Evolutionary conservation across 768 basidiomycete species (phyloP), one percentile per base, ranked within the genome.

Genomic region (Suillus clintonianus): DNA sequence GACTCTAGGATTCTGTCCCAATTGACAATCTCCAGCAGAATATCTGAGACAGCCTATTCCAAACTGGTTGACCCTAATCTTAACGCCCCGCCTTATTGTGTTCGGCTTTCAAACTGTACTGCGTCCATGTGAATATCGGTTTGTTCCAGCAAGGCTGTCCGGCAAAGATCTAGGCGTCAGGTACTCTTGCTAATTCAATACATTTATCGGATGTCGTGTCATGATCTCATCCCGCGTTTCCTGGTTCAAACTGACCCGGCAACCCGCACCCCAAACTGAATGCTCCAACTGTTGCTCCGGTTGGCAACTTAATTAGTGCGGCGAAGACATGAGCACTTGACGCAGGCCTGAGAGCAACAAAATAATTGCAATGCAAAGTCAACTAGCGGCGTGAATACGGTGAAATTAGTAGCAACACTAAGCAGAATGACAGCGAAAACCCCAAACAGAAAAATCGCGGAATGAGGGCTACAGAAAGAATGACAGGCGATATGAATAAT

Each of bases 401-500:
- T 45, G 62, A 47, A 63, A 61, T 65, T 60, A 67, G 47, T 54
- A 53, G 60, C 59, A 37, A 56, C 67, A 24, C 41, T 39, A 59
- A 45, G 22, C 48, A 48, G 42, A 60, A 53, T 53, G 39, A 61
- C 58, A 61, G 19, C 51, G 64, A 61, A 55, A 55, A 61, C 37
- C 30, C 36, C 54, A 51, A 39, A 48, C 50, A 58, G 61, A 53
- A 71, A 56, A 65, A 53, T 56, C 50, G 65, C 61, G 59, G 39
- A 60, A 51, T 68, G 39, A 65, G 67, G 69, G 66, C 63, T 72
- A 51, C 67, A 58, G 30, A 61, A 66, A 66, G 62, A 72, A 64
- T 66, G 61, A 42, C 75, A 76, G 74, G 65, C 68, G 76, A 75
- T 75, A 77, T 76, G 57, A 72, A 74, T 76, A 75, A 55, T 64